A percentile compares a stretch with the other conserved stretches of the same genome.
phyloP scores from a whole-genome alignment of 2,329 filamentous ascomycete species.

The Aureobasidium sp. region DNA sequence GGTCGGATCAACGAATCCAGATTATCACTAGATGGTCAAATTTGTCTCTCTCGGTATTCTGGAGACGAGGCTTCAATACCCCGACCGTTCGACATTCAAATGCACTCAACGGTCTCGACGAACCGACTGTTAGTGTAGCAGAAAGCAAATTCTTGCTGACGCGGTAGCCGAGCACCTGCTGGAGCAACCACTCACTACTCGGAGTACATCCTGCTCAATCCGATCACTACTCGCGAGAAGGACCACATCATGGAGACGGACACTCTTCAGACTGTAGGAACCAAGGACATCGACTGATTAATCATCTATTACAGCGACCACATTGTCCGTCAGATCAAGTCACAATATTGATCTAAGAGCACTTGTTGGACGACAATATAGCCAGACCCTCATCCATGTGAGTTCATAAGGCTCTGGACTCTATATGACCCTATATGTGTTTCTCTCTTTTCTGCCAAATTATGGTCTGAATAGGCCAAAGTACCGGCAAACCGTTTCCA shows the following conservation, averaged over 20 bases:
- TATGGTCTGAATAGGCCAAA: not conserved
- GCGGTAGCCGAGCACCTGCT: not conserved
- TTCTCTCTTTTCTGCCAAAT: not conserved
- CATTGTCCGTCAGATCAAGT: too few species aligned
- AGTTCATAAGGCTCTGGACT: not conserved
- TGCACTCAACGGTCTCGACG: not conserved
- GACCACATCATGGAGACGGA: not conserved
- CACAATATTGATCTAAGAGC: not conserved
- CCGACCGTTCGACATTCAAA: constrained; percentile 1
- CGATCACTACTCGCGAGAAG: not conserved
- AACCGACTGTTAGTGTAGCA: not conserved
- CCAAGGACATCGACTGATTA: not conserved
- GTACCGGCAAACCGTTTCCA: not conserved
- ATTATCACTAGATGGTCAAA: too few species aligned
- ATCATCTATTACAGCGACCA: not conserved
- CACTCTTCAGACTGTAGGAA: not conserved
- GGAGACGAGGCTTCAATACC: not conserved
- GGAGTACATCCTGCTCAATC: too few species aligned
- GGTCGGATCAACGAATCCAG: not conserved
- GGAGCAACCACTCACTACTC: not conserved
- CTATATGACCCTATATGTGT: not conserved
- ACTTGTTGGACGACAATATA: not conserved
- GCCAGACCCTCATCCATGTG: not conserved
- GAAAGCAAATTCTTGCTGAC: not conserved
- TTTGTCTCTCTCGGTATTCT: not conserved